Conservation (phyloP, 148 eudicot species). For the Persicaria maculosa region DNA sequence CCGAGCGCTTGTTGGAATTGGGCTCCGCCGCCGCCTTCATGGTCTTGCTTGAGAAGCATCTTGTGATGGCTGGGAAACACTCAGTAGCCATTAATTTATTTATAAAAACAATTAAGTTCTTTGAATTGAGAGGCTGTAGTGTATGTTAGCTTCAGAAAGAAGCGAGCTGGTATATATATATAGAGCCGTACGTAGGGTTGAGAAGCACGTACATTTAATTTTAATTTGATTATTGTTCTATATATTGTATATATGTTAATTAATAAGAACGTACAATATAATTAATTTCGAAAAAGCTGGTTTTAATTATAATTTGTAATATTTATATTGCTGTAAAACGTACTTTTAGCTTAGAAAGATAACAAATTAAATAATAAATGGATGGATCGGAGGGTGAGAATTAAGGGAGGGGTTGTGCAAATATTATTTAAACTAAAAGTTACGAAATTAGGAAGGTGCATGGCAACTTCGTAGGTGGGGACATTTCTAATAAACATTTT, state of each 20-base stretch:
- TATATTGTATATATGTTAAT: background rate
- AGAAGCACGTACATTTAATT: too few relatives aligned
- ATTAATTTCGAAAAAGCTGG: background rate
- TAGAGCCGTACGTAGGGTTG: too few relatives aligned
- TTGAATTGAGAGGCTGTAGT: background rate
- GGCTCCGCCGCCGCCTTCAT: too few relatives aligned
- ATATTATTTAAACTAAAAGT: background rate
- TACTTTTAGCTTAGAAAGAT: background rate
- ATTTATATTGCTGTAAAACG: background rate
- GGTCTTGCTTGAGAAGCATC: conserved; percentile 35
- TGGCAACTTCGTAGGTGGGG: background rate
- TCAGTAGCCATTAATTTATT: conserved; percentile 28
- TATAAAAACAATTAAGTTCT: background rate
- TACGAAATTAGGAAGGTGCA: background rate
- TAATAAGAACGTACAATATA: background rate
- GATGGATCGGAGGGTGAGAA: background rate
- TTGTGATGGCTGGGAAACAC: conserved; percentile 26
- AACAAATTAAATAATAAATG: background rate
- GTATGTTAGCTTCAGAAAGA: background rate
- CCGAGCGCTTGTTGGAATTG: conserved; percentile 25
- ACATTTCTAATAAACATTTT: too few relatives aligned
- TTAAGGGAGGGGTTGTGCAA: background rate
- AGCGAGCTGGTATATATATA: background rate
- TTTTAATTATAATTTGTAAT: background rate
- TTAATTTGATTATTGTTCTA: background rate